phyloP scores from a whole-genome alignment of 345 rosid species.

The Theobroma cacao region DNA sequence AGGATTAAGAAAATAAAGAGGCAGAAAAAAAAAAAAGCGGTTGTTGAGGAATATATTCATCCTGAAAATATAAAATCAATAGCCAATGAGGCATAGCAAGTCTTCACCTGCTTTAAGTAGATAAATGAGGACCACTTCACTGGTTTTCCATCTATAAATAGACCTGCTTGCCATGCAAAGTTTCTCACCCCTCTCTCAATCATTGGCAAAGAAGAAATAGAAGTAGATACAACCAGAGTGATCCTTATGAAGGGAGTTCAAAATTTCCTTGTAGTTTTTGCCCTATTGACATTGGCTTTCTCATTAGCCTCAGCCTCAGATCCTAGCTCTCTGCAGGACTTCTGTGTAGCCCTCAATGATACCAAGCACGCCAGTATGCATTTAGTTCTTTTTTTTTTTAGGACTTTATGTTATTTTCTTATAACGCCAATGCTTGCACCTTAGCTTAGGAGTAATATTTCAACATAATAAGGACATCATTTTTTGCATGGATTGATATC shows the following conservation, averaged over 20 bases:
- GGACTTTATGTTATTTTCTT: not conserved
- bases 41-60: not conserved
- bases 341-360: not conserved
- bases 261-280: not conserved
- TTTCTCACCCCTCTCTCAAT: not conserved
- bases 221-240: not conserved
- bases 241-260: not conserved
- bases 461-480: too few relatives aligned
- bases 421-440: not conserved
- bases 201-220: not conserved
- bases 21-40: not conserved
- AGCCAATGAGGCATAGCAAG: not conserved
- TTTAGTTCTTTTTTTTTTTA: not conserved
- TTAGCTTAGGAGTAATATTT: too few relatives aligned
- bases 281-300: not conserved
- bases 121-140: not conserved
- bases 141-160: not conserved
- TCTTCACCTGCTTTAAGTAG: not conserved
- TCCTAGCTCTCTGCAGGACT: conserved; percentile 11
- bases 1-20: not conserved
- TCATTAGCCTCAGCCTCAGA: not conserved
- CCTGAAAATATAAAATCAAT: not conserved
- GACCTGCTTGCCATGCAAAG: not conserved
- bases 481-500: not conserved
- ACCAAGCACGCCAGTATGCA: not conserved